Evolutionary conservation across 2,329 filamentous ascomycete genomes (phyloP).

Genomic region (Fusarium haematococcum): DNA sequence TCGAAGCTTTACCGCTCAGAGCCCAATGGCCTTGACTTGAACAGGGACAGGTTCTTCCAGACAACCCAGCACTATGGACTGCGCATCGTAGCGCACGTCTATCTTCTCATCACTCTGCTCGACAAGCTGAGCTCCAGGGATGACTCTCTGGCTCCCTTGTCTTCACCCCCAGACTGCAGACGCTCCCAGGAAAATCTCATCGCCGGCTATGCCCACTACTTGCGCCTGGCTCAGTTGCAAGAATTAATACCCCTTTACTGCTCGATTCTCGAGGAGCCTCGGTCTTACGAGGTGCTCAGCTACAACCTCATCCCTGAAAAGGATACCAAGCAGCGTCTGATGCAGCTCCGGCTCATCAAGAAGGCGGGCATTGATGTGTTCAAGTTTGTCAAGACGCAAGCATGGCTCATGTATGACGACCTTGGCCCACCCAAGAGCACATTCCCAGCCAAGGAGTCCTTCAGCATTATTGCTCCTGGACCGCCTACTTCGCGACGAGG

Average conservation of each 20-base stretch:
- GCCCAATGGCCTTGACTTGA: conserved; percentile 48
- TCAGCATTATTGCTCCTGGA: conserved; percentile 63
- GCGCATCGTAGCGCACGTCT: conserved; percentile 75
- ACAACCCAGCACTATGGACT: conserved; percentile 72
- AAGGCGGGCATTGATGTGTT: conserved; percentile 79
- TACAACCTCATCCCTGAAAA: conserved; percentile 81
- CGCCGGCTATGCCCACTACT: conserved; percentile 82
- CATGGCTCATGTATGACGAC: conserved; percentile 63
- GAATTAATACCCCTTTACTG: conserved; percentile 90
- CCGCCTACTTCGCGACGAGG: conserved; percentile 56
- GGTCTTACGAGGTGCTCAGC: conserved; percentile 78
- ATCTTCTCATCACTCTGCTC: conserved; percentile 74
- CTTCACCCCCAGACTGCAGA: conserved; percentile 42
- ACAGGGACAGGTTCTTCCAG: conserved; percentile 62
- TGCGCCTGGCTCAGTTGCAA: conserved; percentile 78
- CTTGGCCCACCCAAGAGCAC: conserved; percentile 49
- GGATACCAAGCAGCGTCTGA: conserved; percentile 71
- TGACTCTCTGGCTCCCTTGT: conserved; percentile 19
- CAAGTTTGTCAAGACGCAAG: conserved; percentile 79
- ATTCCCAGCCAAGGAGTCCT: conserved; percentile 57
- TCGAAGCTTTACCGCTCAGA: conserved; percentile 45
- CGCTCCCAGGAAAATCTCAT: conserved; percentile 79
- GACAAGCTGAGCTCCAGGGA: conserved; percentile 62
- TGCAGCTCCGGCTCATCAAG: conserved; percentile 79
- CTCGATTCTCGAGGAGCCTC: conserved; percentile 75